Evolutionary conservation across 2,329 filamentous ascomycete species (phyloP).

Genomic region (Orbilia quercus): DNA sequence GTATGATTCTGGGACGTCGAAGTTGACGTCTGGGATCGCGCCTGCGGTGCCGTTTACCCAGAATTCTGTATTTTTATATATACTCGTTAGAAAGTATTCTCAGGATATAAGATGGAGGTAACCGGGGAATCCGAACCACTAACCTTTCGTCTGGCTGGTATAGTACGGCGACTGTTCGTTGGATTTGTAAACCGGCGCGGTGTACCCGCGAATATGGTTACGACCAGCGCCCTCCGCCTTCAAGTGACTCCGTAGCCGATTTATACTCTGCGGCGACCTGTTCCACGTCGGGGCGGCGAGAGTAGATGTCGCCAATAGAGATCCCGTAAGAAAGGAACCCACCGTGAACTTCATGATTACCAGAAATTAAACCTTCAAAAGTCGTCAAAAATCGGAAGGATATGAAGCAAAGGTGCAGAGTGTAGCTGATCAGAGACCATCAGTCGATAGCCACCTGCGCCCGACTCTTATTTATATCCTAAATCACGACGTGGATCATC

Average conservation of each 20-base stretch:
- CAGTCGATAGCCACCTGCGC: not conserved
- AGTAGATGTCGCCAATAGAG: constrained; percentile 34
- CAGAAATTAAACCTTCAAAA: not conserved
- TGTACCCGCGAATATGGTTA: not conserved
- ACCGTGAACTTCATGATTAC: constrained; percentile 9
- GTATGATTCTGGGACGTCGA: constrained; percentile 75
- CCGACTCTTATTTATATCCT: constrained; percentile 3
- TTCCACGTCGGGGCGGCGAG: constrained; percentile 41
- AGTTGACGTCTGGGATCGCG: constrained; percentile 74
- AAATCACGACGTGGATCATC: not conserved
- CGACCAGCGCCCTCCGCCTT: not conserved
- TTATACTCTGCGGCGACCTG: constrained; percentile 27
- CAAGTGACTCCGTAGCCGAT: constrained; percentile 13
- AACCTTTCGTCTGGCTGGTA: constrained; percentile 59
- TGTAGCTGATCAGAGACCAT: not conserved
- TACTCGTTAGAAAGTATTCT: no score
- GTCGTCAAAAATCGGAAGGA: not conserved
- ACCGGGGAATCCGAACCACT: no score
- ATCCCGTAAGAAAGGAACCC: constrained; percentile 2
- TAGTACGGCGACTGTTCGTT: constrained; percentile 55
- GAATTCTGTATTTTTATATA: constrained; percentile 66
- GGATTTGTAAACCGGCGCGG: not conserved
- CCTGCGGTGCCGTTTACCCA: constrained; percentile 71
- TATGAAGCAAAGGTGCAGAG: not conserved
- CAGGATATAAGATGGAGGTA: no score